Conservation (phyloP, 2,329 filamentous ascomycete genomes). For the Aureobasidium sp. region DNA sequence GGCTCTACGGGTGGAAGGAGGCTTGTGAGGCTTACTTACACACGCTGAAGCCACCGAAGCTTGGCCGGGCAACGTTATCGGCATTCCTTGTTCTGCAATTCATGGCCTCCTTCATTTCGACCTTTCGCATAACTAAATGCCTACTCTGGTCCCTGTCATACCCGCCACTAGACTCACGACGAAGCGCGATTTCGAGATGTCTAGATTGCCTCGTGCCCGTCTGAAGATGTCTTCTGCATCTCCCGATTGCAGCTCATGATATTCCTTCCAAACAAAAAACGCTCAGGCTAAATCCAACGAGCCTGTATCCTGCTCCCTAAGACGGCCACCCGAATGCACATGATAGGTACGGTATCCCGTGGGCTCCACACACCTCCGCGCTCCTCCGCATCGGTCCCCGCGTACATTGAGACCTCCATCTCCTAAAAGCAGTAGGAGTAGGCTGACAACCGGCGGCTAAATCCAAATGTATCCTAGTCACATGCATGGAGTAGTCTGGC, state of each 20-base stretch:
- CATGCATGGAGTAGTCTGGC: background rate
- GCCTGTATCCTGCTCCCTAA: background rate
- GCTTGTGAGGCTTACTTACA: background rate
- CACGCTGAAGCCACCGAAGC: background rate
- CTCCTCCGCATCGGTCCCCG: background rate
- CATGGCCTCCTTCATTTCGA: background rate
- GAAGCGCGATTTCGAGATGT: background rate
- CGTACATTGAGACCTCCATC: background rate
- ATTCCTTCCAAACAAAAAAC: background rate
- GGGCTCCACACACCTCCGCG: background rate
- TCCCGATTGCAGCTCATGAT: background rate
- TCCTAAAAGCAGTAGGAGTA: background rate
- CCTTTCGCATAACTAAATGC: background rate
- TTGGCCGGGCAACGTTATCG: background rate
- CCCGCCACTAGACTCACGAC: background rate
- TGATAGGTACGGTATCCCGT: background rate
- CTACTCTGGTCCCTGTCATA: background rate
- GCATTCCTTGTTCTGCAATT: background rate
- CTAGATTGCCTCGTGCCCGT: background rate
- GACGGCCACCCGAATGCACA: background rate
- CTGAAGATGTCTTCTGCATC: background rate
- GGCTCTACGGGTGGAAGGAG: background rate
- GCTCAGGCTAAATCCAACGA: slow-evolving; percentile 5
- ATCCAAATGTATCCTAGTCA: slow-evolving; percentile 4
- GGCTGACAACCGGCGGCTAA: slow-evolving; percentile 3